A percentile compares a stretch with the other conserved stretches of the same genome.
These are phyloP conservation scores for Acanthamoeba culbertsoni DNA, from an alignment of 208 protist genomes.

Conservation along the genomic window DNA sequence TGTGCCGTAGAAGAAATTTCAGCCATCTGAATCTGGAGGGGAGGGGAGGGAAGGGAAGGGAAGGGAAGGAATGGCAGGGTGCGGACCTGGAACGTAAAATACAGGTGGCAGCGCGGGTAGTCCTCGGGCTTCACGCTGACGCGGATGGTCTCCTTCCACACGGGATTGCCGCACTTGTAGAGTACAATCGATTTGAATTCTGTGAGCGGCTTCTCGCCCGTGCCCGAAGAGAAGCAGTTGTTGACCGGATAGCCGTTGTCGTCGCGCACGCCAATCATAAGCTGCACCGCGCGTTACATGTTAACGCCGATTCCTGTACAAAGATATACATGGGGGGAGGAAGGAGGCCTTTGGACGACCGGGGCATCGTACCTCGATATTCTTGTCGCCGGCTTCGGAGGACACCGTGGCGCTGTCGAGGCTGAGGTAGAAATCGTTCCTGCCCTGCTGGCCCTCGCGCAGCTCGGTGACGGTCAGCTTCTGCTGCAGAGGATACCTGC, in stretches of 20 bases:
- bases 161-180: slow-evolving; percentile 2
- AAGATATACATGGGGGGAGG: background rate
- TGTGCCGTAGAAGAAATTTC: too few relatives aligned
- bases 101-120: slow-evolving; percentile 2
- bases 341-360: too few relatives aligned
- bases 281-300: background rate
- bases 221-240: background rate
- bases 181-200: slow-evolving; percentile 54
- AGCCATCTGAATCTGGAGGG: background rate
- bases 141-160: slow-evolving; percentile 13
- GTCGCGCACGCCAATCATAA: slow-evolving; percentile 9
- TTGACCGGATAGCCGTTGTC: slow-evolving; percentile 45
- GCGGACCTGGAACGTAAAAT: slow-evolving; percentile 48
- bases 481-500: slow-evolving; percentile 24
- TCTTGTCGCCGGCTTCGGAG: slow-evolving; percentile 31
- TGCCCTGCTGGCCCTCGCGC: background rate
- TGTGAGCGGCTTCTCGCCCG: background rate
- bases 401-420: slow-evolving; percentile 39
- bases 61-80: background rate
- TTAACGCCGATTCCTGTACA: background rate
- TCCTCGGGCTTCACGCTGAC: slow-evolving; percentile 31
- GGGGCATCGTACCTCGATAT: slow-evolving; percentile 49
- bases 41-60: background rate
- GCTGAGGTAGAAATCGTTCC: slow-evolving; percentile 45
- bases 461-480: slow-evolving; percentile 27